phyloP scores from a whole-genome alignment of 805 yeast species.

The Ogataea pini region DNA sequence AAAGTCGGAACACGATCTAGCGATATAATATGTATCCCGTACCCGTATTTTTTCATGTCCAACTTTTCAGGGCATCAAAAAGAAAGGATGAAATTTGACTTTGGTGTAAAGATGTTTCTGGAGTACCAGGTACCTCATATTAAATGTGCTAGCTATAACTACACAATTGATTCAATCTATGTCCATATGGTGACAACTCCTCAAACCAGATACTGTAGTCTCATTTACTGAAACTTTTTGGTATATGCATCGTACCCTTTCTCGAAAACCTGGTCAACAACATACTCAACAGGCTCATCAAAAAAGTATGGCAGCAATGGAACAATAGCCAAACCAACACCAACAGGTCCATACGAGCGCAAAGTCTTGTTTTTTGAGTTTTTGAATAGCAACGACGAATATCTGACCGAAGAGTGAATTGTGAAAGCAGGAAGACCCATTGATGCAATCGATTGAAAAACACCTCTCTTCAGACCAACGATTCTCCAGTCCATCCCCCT shows the following conservation, averaged over 20 bases:
- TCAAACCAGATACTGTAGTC: neutral
- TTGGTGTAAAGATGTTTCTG: neutral
- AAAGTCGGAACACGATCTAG: too few species aligned
- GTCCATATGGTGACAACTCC: too few species aligned
- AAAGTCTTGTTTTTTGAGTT: constrained; percentile 49
- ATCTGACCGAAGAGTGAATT: constrained; percentile 73
- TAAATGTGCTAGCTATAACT: too few species aligned
- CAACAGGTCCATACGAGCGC: constrained; percentile 74
- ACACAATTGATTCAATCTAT: too few species aligned
- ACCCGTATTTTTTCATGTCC: neutral
- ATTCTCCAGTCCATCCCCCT: constrained; percentile 65
- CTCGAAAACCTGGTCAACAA: constrained; percentile 62
- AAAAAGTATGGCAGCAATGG: constrained; percentile 77
- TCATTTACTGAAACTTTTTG: constrained; percentile 9
- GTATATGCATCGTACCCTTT: constrained; percentile 41
- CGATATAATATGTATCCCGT: too few species aligned
- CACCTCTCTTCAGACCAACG: constrained; percentile 66
- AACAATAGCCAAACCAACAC: constrained; percentile 72
- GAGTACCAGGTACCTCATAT: too few species aligned
- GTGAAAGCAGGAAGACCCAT: constrained; percentile 90
- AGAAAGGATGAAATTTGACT: too few species aligned
- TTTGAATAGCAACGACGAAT: constrained; percentile 63
- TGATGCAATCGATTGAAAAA: constrained; percentile 78
- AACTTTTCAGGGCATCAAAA: neutral
- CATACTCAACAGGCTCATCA: constrained; percentile 80